phyloP scores from a whole-genome alignment of 2,329 filamentous ascomycete species.

The Colletotrichum graminicola region DNA sequence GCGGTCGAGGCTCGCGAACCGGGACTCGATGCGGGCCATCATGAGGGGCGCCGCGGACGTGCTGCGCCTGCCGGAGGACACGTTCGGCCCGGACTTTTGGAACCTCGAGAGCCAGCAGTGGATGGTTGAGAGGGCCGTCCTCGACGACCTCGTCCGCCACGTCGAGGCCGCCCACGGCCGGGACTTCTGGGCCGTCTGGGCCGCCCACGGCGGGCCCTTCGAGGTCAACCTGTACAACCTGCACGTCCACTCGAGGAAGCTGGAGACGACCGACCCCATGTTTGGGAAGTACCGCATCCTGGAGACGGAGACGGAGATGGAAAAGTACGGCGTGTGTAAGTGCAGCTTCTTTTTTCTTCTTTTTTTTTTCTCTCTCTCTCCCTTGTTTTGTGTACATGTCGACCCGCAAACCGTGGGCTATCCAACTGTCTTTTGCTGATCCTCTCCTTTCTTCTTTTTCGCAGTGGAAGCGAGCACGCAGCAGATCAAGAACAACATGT shows the following conservation, averaged over 20 bases:
- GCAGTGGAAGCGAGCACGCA: neutral
- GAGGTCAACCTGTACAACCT: conserved; percentile 31
- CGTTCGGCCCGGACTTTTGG: conserved; percentile 21
- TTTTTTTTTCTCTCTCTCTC: no score
- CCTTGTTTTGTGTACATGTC: neutral
- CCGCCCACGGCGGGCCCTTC: conserved; percentile 13
- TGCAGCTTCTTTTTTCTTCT: neutral
- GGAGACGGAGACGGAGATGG: conserved; percentile 26
- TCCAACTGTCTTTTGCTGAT: neutral
- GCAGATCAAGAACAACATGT: neutral
- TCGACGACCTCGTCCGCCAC: conserved; percentile 19
- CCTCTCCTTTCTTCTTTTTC: neutral
- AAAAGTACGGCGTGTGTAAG: conserved; percentile 26
- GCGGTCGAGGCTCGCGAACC: conserved; percentile 11
- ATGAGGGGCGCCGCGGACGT: conserved; percentile 1
- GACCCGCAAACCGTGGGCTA: neutral
- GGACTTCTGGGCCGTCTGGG: conserved; percentile 34
- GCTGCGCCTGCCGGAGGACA: neutral
- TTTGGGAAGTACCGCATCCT: conserved; percentile 21
- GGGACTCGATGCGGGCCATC: conserved; percentile 4
- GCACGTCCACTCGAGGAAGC: conserved; percentile 27
- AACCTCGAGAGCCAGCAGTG: conserved; percentile 32
- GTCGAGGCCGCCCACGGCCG: conserved; percentile 6
- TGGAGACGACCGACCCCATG: conserved; percentile 22
- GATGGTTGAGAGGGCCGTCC: conserved; percentile 21